Evolutionary conservation across 495 filamentous ascomycete genomes (phyloP).

Genomic region (Penicillium riverlandense): DNA sequence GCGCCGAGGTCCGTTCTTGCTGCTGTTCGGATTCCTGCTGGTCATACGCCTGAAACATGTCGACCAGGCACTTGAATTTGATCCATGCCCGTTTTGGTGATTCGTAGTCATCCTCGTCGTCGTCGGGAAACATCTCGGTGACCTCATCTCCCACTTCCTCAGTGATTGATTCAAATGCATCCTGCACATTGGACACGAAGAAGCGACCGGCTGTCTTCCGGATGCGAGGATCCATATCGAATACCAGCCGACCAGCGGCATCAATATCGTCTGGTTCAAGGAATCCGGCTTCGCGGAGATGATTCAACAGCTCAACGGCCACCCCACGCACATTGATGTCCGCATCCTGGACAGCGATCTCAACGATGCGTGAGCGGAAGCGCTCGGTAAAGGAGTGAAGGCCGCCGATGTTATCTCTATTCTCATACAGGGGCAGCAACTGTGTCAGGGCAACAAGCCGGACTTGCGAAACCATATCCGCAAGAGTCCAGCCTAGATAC

Average conservation of each 20-base stretch:
- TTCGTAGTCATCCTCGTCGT: conserved; percentile 64
- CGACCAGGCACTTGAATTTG: conserved; percentile 80
- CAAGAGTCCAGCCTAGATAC: conserved; percentile 91
- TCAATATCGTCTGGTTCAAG: conserved; percentile 89
- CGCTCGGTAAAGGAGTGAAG: conserved; percentile 84
- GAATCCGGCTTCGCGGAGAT: conserved; percentile 74
- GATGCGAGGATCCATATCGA: conserved; percentile 74
- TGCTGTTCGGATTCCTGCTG: conserved; percentile 40
- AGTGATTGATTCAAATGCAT: conserved; percentile 68
- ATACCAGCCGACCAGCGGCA: conserved; percentile 73
- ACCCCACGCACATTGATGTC: conserved; percentile 71
- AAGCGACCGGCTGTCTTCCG: conserved; percentile 84
- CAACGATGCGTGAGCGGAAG: conserved; percentile 79
- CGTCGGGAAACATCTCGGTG: conserved; percentile 55
- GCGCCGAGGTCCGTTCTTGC: conserved; percentile 23
- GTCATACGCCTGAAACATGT: conserved; percentile 76
- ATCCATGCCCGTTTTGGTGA: conserved; percentile 77
- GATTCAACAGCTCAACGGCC: conserved; percentile 71
- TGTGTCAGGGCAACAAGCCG: conserved; percentile 76
- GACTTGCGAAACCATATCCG: conserved; percentile 61
- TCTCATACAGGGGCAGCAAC: conserved; percentile 66
- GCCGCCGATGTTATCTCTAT: conserved; percentile 65
- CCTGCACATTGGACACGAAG: conserved; percentile 78
- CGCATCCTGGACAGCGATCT: conserved; percentile 80
- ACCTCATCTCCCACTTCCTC: conserved; percentile 84